phyloP scores from a whole-genome alignment of 345 rosid genomes.

The Abelmoschus esculentus region DNA sequence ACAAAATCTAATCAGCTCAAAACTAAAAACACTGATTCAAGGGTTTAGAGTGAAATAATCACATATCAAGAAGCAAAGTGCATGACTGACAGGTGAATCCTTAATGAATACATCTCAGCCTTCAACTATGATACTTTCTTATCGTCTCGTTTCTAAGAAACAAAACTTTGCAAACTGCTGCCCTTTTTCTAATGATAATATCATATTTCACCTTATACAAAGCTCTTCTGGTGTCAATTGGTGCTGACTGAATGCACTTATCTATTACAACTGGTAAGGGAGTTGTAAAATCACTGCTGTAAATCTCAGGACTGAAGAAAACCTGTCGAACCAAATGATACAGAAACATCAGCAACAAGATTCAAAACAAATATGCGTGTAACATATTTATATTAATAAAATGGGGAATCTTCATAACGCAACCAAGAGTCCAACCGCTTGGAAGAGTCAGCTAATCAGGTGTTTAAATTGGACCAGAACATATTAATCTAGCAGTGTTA shows the following conservation, averaged over 20 bases:
- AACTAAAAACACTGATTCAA: background rate
- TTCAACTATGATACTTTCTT: background rate
- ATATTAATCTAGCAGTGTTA: constrained; percentile 6
- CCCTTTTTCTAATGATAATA: background rate
- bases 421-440: background rate
- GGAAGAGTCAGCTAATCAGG: constrained; percentile 7
- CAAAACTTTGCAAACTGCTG: constrained; percentile 3
- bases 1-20: background rate
- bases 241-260: constrained; percentile 95
- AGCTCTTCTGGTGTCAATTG: constrained; percentile 96
- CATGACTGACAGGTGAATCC: background rate
- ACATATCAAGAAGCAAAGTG: background rate
- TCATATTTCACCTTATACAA: constrained; percentile 67
- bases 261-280: constrained; percentile 86
- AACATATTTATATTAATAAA: background rate
- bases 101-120: background rate
- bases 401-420: background rate
- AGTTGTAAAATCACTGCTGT: constrained; percentile 60
- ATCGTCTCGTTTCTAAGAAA: background rate
- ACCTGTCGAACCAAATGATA: constrained; percentile 45
- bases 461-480: background rate
- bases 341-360: constrained; percentile 13
- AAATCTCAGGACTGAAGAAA: constrained; percentile 94
- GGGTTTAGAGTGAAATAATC: background rate
- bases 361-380: background rate